phyloP scores from a whole-genome alignment of 257 asterid species.

The Perilla frutescens region DNA sequence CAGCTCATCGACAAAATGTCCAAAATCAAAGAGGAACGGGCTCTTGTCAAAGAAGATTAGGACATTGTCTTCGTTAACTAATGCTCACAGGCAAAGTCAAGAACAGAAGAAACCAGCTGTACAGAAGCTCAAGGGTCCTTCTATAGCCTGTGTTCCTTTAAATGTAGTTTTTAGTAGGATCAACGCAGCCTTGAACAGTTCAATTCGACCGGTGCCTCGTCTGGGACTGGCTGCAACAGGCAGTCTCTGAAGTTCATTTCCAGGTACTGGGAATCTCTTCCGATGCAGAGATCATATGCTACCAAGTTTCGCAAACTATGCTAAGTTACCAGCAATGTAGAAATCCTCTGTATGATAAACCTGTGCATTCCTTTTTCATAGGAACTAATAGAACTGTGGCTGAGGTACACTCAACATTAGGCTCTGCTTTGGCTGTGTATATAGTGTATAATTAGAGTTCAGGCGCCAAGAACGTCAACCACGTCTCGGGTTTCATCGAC shows the following conservation, averaged over 20 bases:
- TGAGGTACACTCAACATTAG: conserved; percentile 29
- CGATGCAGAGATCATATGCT: background rate
- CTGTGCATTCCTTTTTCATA: conserved; percentile 32
- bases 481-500: conserved; percentile 3
- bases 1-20: conserved; percentile 33
- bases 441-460: conserved; percentile 52
- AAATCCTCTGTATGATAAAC: conserved; percentile 45
- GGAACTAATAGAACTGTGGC: conserved; percentile 31
- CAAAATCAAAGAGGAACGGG: conserved; percentile 49
- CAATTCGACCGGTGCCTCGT: conserved; percentile 47
- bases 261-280: background rate
- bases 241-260: conserved; percentile 37
- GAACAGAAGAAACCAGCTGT: conserved; percentile 50
- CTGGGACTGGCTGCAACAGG: conserved; percentile 33
- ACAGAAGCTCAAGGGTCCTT: conserved; percentile 63
- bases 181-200: conserved; percentile 58
- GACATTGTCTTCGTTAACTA: conserved; percentile 71
- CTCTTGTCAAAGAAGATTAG: conserved; percentile 66
- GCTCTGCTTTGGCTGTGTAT: conserved; percentile 45
- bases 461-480: conserved; percentile 27
- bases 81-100: conserved; percentile 44
- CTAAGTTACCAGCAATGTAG: conserved; percentile 37
- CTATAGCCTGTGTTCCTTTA: conserved; percentile 77
- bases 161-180: conserved; percentile 71
- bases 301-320: conserved; percentile 16